Conservation (phyloP, 2,329 filamentous ascomycete species). For the Cercospora sp. region DNA sequence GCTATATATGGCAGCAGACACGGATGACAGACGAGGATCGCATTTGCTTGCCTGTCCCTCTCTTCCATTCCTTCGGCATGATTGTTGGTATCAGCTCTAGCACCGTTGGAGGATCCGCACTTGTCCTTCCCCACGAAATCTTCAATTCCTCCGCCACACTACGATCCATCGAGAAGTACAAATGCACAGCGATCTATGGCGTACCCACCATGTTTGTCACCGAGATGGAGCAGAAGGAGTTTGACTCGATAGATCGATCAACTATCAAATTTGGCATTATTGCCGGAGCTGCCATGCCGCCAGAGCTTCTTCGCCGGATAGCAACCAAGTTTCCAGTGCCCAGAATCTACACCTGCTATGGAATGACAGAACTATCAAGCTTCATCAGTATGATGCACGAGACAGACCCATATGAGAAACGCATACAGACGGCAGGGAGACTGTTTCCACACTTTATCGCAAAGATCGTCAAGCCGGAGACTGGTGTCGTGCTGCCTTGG, state of each 20-base stretch:
- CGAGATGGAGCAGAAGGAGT: conserved; percentile 33
- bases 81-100: conserved; percentile 49
- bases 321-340: conserved; percentile 71
- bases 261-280: conserved; percentile 56
- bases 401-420: conserved; percentile 62
- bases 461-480: conserved; percentile 71
- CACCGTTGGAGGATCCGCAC: conserved; percentile 59
- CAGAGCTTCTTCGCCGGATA: conserved; percentile 71
- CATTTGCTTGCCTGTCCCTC: conserved; percentile 77
- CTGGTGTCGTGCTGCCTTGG: conserved; percentile 64
- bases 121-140: conserved; percentile 73
- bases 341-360: conserved; percentile 60
- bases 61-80: conserved; percentile 85
- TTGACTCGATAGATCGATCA: conserved; percentile 29
- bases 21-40: conserved; percentile 56
- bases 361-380: conserved; percentile 63
- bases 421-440: conserved; percentile 72
- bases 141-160: conserved; percentile 50
- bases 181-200: conserved; percentile 71
- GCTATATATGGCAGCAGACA: conserved; percentile 35
- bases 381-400: conserved; percentile 37
- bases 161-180: conserved; percentile 49
- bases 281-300: conserved; percentile 74
- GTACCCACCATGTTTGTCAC: conserved; percentile 85
- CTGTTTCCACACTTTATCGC: conserved; percentile 72